phyloP scores from a whole-genome alignment of 1,139 yeast genomes.

The Magnusiomyces sp. region DNA sequence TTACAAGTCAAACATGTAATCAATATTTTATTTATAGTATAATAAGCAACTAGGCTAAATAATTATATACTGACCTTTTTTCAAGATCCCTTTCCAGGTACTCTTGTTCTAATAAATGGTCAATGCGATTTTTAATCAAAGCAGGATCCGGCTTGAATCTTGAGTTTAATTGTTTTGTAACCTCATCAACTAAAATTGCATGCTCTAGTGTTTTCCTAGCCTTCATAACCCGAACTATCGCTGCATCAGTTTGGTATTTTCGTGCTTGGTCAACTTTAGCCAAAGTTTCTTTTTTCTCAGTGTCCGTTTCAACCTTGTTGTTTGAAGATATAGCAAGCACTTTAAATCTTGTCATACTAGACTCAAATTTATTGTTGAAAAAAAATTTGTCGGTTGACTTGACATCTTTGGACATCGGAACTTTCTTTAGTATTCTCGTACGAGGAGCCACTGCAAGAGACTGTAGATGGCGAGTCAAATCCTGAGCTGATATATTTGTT shows the following conservation, averaged over 20 bases:
- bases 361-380: conserved; percentile 62
- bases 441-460: conserved; percentile 82
- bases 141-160: conserved; percentile 65
- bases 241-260: conserved; percentile 69
- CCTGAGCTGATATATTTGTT: conserved; percentile 67
- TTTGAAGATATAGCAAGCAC: conserved; percentile 59
- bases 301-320: conserved; percentile 34
- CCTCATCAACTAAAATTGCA: conserved; percentile 58
- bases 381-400: conserved; percentile 54
- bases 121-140: conserved; percentile 70
- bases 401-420: conserved; percentile 67
- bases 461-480: conserved; percentile 67
- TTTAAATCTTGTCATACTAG: conserved; percentile 65
- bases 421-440: conserved; percentile 60
- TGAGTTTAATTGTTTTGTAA: conserved; percentile 50
- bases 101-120: conserved; percentile 72
- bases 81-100: conserved; percentile 67
- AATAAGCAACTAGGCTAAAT: conserved; percentile 45
- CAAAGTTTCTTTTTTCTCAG: conserved; percentile 37
- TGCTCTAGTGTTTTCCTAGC: conserved; percentile 51
- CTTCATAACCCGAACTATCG: conserved; percentile 83
- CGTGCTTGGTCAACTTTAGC: conserved; percentile 40
- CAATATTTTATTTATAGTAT: conserved; percentile 1
- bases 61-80: conserved; percentile 56
- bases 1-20: conserved; percentile 13